Evolutionary conservation across 2,329 filamentous ascomycete genomes (phyloP).

Genomic region (Malbranchea cinnamomea): DNA sequence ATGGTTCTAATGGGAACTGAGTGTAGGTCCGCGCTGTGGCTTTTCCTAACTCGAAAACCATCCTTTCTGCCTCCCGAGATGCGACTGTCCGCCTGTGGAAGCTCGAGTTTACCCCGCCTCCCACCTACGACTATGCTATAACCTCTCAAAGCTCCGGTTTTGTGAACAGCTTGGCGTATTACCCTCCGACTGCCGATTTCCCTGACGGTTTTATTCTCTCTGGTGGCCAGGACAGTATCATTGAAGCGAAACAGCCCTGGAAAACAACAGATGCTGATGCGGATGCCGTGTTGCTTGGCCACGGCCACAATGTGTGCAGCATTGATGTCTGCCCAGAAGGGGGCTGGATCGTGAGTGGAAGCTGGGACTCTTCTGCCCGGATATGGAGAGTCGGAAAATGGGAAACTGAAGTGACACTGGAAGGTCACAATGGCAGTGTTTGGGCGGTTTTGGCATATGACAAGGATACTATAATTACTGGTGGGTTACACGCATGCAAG

Average conservation of each 20-base stretch:
- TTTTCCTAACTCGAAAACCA: constrained; percentile 56
- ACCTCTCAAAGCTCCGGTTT: constrained; percentile 69
- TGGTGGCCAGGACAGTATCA: constrained; percentile 80
- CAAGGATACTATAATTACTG: constrained; percentile 63
- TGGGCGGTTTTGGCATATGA: constrained; percentile 87
- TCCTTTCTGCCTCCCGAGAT: constrained; percentile 83
- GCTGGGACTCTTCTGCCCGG: constrained; percentile 81
- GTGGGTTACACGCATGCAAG: constrained; percentile 22
- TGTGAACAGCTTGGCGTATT: constrained; percentile 70
- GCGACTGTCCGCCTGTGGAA: constrained; percentile 81
- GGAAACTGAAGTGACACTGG: constrained; percentile 57
- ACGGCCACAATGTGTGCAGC: constrained; percentile 75
- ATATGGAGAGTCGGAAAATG: constrained; percentile 78
- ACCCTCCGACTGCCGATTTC: constrained; percentile 51
- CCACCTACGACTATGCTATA: constrained; percentile 62
- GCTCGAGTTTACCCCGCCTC: constrained; percentile 48
- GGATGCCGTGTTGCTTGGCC: constrained; percentile 72
- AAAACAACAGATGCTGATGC: constrained; percentile 58
- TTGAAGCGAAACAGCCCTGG: constrained; percentile 68
- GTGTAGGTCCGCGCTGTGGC: constrained; percentile 68
- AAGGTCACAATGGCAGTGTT: constrained; percentile 66
- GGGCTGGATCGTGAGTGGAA: constrained; percentile 69
- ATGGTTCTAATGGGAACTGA: constrained; percentile 8
- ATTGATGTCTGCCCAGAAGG: constrained; percentile 63
- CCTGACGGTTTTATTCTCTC: constrained; percentile 73